Conservation (phyloP, 306 rosid species). For the Vachellia collinsii region DNA sequence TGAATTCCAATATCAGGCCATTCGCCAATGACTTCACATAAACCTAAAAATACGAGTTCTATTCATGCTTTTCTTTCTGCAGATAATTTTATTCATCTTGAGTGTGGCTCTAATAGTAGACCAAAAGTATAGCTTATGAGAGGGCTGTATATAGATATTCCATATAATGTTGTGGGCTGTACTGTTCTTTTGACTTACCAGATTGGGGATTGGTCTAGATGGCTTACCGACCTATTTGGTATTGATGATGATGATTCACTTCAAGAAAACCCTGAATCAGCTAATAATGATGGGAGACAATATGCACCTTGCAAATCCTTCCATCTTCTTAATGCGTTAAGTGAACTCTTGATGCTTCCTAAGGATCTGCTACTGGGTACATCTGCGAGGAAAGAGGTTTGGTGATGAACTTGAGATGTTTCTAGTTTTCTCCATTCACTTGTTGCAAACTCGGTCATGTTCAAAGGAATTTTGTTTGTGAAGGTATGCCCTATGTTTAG, state of each 20-base stretch:
- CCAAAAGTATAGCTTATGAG: background rate
- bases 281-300: constrained; percentile 43
- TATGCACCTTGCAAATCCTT: constrained; percentile 66
- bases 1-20: background rate
- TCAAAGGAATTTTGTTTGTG: constrained; percentile 32
- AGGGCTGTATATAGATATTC: background rate
- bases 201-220: constrained; percentile 92
- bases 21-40: background rate
- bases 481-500: constrained; percentile 82
- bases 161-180: constrained; percentile 16
- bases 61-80: constrained; percentile 9
- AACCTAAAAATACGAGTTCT: background rate
- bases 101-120: background rate
- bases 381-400: constrained; percentile 80
- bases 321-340: constrained; percentile 74
- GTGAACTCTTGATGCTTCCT: constrained; percentile 92
- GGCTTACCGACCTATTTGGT: constrained; percentile 72
- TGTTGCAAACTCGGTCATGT: constrained; percentile 1
- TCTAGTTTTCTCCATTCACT: constrained; percentile 10
- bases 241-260: constrained; percentile 65
- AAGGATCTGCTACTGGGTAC: constrained; percentile 72
- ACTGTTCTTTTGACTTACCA: too few relatives aligned
- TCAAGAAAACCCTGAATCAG: constrained; percentile 35
- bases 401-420: constrained; percentile 11
- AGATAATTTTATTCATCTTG: background rate